Base-by-base conservation (phyloP, 2,329 filamentous ascomycete species). In the Nothophaeocryptopus gaeumannii region DNA sequence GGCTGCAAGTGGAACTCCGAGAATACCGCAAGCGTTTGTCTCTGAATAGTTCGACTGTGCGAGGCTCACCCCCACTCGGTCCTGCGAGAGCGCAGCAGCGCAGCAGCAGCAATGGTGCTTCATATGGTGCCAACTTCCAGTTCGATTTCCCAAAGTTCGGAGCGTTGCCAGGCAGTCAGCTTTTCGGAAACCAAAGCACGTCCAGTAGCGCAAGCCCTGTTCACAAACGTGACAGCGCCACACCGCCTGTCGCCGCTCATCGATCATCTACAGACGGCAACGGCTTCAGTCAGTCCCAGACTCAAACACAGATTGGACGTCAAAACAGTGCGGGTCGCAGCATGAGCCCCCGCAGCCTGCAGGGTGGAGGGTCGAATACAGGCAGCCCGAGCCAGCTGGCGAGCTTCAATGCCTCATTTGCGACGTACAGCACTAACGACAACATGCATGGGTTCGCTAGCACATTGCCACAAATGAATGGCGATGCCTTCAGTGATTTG, bases 111-210 rank as follows among this genome's bases (percentile, higher is more conserved):
- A 47, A 53, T 44, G 43, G 46, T 30, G 38, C 50, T 30, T 54
- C 49, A 8, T 54, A 81, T 74, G 67, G 85, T 83, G 59, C 86
- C 41, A 60, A 64, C 67, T 97, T 97, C 66, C 85, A 92, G 59
- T 97, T 99, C 61, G 92, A 97, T 60, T 97, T 97, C 58, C 92
- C 93, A 58, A 91, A 88, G 66, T 97, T 99, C 63, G 93, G 93
- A 39, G 80, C 84, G 51, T 78, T 95, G 20, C 79, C 81, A 14
- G 75, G 74, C 26, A 70, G 74, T 3, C 76, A 79, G 53, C 72
- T 81, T 10, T 75, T 81, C 53, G 61, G 60, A 39, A 63, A 56
- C 29, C 58, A 58, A 36, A 40, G 51, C 16, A 26, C 38, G 7
- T 47, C 49, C 15, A 55, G 37, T 30, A 42, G 45, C 13, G 47